Percentiles rank a stretch among this genome's conserved stretches.
phyloP scores from a whole-genome alignment of 257 asterid genomes.

The Verbascum thapsus region DNA sequence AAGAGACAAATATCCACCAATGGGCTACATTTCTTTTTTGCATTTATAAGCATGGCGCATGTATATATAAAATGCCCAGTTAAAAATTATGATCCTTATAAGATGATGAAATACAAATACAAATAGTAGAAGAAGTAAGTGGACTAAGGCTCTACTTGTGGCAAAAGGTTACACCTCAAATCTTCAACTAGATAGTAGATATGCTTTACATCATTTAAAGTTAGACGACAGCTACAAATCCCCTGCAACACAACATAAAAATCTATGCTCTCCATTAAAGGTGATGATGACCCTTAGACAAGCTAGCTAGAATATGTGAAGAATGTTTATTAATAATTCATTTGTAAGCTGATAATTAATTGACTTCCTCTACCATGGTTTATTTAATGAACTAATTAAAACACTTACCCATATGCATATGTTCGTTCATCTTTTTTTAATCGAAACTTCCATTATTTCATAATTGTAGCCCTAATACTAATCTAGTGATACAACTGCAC shows the following conservation, averaged over 20 bases:
- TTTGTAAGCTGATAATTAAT: conserved; percentile 11
- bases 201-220: conserved; percentile 41
- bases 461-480: neutral
- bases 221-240: neutral
- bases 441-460: neutral
- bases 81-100: too few relatives aligned
- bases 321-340: conserved; percentile 20
- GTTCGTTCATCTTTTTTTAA: neutral
- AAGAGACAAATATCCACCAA: neutral
- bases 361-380: neutral
- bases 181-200: conserved; percentile 46
- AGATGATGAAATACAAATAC: too few relatives aligned
- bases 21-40: too few relatives aligned
- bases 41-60: too few relatives aligned
- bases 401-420: neutral
- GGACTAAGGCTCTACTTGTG: conserved; percentile 37
- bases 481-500: neutral
- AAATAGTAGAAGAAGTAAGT: conserved; percentile 37
- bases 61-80: too few relatives aligned
- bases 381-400: neutral
- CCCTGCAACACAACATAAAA: neutral
- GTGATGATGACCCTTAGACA: conserved; percentile 21
- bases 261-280: conserved; percentile 15
- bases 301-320: conserved; percentile 3
- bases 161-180: conserved; percentile 32